Evolutionary conservation across 768 basidiomycete genomes (phyloP).

Genomic region (Naganishia vaughanmartiniae): DNA sequence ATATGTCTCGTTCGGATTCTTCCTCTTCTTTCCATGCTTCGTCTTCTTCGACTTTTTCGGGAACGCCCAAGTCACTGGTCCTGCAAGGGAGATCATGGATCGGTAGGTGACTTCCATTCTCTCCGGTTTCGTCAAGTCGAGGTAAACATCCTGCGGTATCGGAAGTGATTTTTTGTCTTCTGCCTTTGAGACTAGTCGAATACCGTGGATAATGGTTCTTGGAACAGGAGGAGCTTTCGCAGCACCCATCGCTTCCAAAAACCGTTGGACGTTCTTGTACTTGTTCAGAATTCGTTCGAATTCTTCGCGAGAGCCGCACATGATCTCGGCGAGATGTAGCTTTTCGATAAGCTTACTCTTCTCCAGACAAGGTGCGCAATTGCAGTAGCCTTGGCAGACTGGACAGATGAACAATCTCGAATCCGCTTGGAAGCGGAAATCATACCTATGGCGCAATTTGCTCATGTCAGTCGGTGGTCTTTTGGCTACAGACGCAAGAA

Average conservation of each 20-base stretch:
- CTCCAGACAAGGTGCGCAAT: conserved; percentile 45
- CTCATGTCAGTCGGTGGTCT: neutral
- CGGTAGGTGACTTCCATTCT: conserved; percentile 20
- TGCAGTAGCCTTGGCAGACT: conserved; percentile 46
- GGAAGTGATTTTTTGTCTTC: conserved; percentile 25
- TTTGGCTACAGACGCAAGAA: no score
- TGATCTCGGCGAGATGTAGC: conserved; percentile 24
- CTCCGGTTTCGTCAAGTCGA: conserved; percentile 17
- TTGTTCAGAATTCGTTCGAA: conserved; percentile 13
- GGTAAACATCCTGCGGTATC: conserved; percentile 28
- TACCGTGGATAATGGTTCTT: conserved; percentile 18
- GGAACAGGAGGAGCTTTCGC: conserved; percentile 24
- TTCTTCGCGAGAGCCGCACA: conserved; percentile 13
- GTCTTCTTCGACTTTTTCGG: conserved; percentile 3
- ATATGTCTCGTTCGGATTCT: neutral
- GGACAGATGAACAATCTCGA: conserved; percentile 48
- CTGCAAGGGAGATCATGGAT: conserved; percentile 9
- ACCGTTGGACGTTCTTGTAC: conserved; percentile 29
- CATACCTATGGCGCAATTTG: conserved; percentile 33
- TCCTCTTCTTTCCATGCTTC: neutral
- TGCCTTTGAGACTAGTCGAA: conserved; percentile 28
- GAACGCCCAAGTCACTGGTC: conserved; percentile 20
- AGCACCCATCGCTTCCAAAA: conserved; percentile 32
- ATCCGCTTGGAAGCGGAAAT: conserved; percentile 45
- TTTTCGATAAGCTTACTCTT: conserved; percentile 38